Base-by-base conservation (phyloP, 2,329 filamentous ascomycete species). In the Grosmannia serpens region DNA sequence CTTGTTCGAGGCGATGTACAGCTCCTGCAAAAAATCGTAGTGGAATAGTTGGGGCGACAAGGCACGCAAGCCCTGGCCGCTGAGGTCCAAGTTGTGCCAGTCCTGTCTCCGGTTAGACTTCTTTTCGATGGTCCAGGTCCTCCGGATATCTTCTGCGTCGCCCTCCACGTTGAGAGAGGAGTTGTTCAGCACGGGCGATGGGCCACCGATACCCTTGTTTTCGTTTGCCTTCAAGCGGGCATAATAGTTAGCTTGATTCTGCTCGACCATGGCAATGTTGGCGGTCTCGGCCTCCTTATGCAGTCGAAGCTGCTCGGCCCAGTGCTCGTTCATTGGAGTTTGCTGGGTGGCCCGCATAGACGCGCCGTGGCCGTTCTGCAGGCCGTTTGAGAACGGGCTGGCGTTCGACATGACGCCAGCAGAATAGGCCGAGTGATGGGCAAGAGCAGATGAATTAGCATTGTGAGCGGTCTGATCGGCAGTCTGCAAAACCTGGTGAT, bases 1-100 rank as follows among this genome's bases (percentile, higher is more conserved):
- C 70, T 91, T 91, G 77, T 99, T 99, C 64, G 91, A 92, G 66
- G 91, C 91, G 62, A 99, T 84, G 71, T 95, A 96, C 33, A 99
- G 82, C 72, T 95, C 92, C 64, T 88, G 88, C 59, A 99, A 77
- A 71, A 99, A 97, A 51, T 81, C 81, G 73, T 97, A 99, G 64
- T 82, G 79, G 75, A 97, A 97, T 35, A 99, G 77, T 51, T 87
- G 83, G 10, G 82, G 75, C 1, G 91, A 85, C 35, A 99, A 78
- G 60, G 90, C 88, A 64, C 91, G 87, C 54, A 99, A 77, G 24
- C 92, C 92, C 74, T 97, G 94, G n/a, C 94, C 94, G 65, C 91
- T 94, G 70, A 97, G 86, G 72, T 99, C 94, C 65, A 99, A 78
- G 63, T 91, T 91, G 70, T 89, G 84, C 94, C 94, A 97, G 67